Percentiles rank a stretch among this genome's conserved stretches.
These are phyloP conservation scores for Bromus sterilis DNA, from an alignment of 176 grass and related monocot species.

Conservation along the genomic window DNA sequence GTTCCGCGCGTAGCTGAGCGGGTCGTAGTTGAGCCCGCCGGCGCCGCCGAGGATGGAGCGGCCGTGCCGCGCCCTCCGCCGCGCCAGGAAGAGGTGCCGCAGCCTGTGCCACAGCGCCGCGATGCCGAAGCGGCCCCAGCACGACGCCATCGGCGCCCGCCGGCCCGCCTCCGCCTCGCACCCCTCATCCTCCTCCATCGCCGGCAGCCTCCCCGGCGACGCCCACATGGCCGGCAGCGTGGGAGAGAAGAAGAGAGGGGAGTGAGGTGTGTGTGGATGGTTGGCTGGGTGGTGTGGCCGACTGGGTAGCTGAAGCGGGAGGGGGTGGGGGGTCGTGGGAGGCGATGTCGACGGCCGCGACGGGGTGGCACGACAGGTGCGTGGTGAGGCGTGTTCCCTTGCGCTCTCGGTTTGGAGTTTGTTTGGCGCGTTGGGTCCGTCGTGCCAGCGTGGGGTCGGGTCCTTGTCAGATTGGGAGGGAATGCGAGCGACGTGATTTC, in stretches of 20 bases:
- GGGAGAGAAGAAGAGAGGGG: neutral
- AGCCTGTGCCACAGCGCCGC: conserved; percentile 47
- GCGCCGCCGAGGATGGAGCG: conserved; percentile 35
- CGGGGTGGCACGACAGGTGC: neutral
- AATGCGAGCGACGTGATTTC: neutral
- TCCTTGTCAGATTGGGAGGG: neutral
- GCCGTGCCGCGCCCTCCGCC: conserved; percentile 24
- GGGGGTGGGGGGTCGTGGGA: neutral
- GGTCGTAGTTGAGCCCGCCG: conserved; percentile 70
- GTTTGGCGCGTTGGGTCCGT: conserved; percentile 9
- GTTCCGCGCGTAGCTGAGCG: conserved; percentile 77
- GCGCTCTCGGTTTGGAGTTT: neutral
- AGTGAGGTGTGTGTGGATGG: neutral
- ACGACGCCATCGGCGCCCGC: conserved; percentile 29
- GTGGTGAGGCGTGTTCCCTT: neutral
- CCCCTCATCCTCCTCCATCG: conserved; percentile 12
- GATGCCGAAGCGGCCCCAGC: conserved; percentile 52
- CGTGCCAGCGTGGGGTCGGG: neutral
- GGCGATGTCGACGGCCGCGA: conserved; percentile 3
- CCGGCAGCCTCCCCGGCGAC: conserved; percentile 39
- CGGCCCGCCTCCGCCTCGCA: conserved; percentile 2
- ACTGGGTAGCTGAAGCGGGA: neutral
- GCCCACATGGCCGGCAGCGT: conserved; percentile 26
- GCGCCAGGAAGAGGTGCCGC: conserved; percentile 26
- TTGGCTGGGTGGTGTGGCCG: conserved; percentile 1